Percentiles rank a stretch among this genome's conserved stretches.
These are phyloP conservation scores for Sanghuangporus baumii DNA, from an alignment of 1,284 basidiomycete genomes.

Conservation along the genomic window DNA sequence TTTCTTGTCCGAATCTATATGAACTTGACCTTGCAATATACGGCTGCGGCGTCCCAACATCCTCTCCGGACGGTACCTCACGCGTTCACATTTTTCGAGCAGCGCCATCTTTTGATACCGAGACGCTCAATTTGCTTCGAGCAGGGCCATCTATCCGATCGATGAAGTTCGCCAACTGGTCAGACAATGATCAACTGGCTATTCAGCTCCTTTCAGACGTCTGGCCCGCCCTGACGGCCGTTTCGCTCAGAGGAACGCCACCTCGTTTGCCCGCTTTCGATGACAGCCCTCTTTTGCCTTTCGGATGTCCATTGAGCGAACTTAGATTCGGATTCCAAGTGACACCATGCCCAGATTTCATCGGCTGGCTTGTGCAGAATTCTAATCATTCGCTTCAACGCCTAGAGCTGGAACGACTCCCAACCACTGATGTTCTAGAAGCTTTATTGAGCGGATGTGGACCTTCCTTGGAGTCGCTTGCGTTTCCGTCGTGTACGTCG, in stretches of 20 bases:
- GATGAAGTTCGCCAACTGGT: conserved; percentile 64
- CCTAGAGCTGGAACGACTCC: conserved; percentile 55
- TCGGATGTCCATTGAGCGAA: conserved; percentile 40
- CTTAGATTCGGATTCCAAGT: conserved; percentile 58
- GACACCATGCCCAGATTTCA: conserved; percentile 51
- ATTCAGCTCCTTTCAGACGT: conserved; percentile 51
- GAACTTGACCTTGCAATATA: conserved; percentile 54
- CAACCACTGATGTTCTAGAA: conserved; percentile 45
- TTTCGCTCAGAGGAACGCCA: conserved; percentile 54
- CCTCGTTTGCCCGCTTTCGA: conserved; percentile 38
- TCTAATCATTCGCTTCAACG: conserved; percentile 42
- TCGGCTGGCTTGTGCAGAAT: conserved; percentile 61
- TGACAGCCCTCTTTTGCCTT: conserved; percentile 33
- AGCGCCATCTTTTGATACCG: conserved; percentile 50
- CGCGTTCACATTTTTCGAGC: conserved; percentile 42
- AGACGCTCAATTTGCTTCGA: conserved; percentile 45
- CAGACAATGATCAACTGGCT: conserved; percentile 52
- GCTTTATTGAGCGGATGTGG: conserved; percentile 45
- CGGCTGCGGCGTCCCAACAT: conserved; percentile 43
- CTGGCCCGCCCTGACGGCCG: conserved; percentile 49
- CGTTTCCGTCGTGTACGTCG: conserved; percentile 48
- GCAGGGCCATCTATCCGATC: conserved; percentile 49
- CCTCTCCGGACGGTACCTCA: conserved; percentile 31
- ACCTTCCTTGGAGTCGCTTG: conserved; percentile 43
- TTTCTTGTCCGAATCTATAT: conserved; percentile 51